Evolutionary conservation across 805 yeast genomes (phyloP), one percentile per base, ranked within the genome.

Genomic region (Nakazawaea ishiwadae): DNA sequence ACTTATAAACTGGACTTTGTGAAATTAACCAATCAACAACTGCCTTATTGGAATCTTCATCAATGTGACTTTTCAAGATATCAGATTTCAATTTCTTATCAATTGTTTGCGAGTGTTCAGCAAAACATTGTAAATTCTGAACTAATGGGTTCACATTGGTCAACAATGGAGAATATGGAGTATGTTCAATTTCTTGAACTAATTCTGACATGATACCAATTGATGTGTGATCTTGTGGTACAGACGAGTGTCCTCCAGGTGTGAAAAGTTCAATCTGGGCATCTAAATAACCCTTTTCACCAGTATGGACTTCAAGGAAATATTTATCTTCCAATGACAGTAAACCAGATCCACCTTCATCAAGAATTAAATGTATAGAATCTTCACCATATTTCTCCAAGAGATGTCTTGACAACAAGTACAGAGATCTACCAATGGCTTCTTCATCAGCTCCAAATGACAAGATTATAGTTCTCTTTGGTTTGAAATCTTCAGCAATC

Each of bases 391-490:
- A 79, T 39, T 69, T 68, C 16, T 71, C 63, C 20, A 62, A 61
- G n/a, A 85, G 53, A 44, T 58, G 60, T 15, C 64, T 45, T 5
- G 71, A 65, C n/a, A 84, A 62, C 17, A 56, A 35, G 4, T 54
- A 53, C 14, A 91, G 91, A 37, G 88, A 87, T 2, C 65, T 54
- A 3, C 93, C 91, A 30, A 75, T 68, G 32, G 73, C 69, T 54
- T 85, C 95, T 60, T 85, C 95, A 52, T 85, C 95, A 50, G 77
- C 81, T 3, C 95, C 95, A 51, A 80, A 75, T 0, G 84, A 77
- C 2, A 81, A 58, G 7, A 85, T 47, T 4, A 83, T 57, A 2
- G 85, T 69, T 60, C 95, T 73, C 42, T 65, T 57, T n/a, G 90
- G 88, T 35, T 55, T 40, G 60, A 68, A 83, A 1, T 70, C 79